Percentiles rank a stretch among this genome's conserved stretches.
phyloP scores from a whole-genome alignment of 1,284 basidiomycete species.

The Ceraceosorus bombacis region DNA sequence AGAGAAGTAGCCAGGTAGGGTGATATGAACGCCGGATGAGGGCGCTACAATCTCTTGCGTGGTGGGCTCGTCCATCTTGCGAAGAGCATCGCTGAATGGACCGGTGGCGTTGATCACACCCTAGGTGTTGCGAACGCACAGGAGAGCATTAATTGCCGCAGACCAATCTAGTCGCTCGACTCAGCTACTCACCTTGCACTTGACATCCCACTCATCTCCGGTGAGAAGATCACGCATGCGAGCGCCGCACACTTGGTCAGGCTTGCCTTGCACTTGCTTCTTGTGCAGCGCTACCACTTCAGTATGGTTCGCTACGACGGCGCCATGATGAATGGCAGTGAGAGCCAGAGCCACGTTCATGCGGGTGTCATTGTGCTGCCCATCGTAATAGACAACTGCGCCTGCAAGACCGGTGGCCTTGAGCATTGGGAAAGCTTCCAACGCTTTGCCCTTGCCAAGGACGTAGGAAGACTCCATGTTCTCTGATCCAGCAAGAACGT shows the following conservation, averaged over 20 bases:
- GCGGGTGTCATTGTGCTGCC: slow-evolving; percentile 94
- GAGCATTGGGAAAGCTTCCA: slow-evolving; percentile 93
- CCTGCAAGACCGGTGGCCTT: slow-evolving; percentile 87
- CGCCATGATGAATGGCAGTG: slow-evolving; percentile 89
- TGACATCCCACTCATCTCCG: slow-evolving; percentile 72
- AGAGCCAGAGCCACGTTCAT: slow-evolving; percentile 86
- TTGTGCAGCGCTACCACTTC: slow-evolving; percentile 77
- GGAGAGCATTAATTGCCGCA: background rate
- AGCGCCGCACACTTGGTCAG: slow-evolving; percentile 64
- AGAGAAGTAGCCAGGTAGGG: slow-evolving; percentile 92
- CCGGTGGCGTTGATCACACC: slow-evolving; percentile 95
- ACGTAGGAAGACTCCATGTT: slow-evolving; percentile 95
- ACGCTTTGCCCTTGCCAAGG: slow-evolving; percentile 76
- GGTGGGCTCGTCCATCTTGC: slow-evolving; percentile 74
- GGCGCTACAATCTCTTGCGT: slow-evolving; percentile 83
- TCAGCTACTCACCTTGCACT: slow-evolving; percentile 56
- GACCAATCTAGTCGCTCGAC: background rate
- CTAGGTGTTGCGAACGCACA: slow-evolving; percentile 16
- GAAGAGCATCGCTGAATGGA: slow-evolving; percentile 80
- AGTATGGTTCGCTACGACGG: slow-evolving; percentile 79
- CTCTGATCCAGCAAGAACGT: slow-evolving; percentile 85
- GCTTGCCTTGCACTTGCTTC: slow-evolving; percentile 51
- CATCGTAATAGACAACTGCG: slow-evolving; percentile 93
- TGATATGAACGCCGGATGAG: slow-evolving; percentile 89
- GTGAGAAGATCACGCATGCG: slow-evolving; percentile 74